Conservation (phyloP, 2,329 filamentous ascomycete genomes). For the Neofusicoccum kwambonambiense region DNA sequence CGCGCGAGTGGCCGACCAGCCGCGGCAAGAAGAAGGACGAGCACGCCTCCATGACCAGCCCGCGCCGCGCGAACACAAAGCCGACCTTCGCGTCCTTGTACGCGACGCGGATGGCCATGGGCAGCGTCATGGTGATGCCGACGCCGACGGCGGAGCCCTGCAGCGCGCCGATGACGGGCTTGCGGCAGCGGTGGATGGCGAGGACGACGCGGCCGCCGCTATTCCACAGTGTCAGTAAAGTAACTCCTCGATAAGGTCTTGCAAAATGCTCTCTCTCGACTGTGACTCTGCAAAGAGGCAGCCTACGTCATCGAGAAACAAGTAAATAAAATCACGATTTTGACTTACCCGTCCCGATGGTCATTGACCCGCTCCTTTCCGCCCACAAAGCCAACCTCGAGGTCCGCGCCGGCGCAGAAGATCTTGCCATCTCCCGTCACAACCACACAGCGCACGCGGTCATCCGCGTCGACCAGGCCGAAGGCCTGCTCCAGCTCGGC, state of each 20-base stretch:
- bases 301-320: neutral
- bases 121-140: conserved; percentile 59
- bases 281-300: no score
- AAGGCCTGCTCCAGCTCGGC: conserved; percentile 58
- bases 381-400: conserved; percentile 52
- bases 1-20: conserved; percentile 63
- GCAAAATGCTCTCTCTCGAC: no score
- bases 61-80: conserved; percentile 70
- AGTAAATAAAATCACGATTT: no score
- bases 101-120: conserved; percentile 55
- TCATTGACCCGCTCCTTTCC: conserved; percentile 45
- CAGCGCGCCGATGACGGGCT: conserved; percentile 56
- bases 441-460: conserved; percentile 55
- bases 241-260: no score
- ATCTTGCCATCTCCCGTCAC: conserved; percentile 53
- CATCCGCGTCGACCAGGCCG: conserved; percentile 52
- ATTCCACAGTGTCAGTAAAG: neutral
- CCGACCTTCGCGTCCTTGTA: conserved; percentile 64
- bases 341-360: conserved; percentile 53
- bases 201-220: conserved; percentile 49
- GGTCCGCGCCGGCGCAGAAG: conserved; percentile 58
- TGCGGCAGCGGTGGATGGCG: conserved; percentile 58
- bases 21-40: conserved; percentile 71
- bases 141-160: conserved; percentile 58
- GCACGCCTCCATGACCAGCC: conserved; percentile 70